Evolutionary conservation across 106 monocot species (phyloP), one percentile per base, ranked within the genome.

Genomic region (Dendrobium chrysotoxum): DNA sequence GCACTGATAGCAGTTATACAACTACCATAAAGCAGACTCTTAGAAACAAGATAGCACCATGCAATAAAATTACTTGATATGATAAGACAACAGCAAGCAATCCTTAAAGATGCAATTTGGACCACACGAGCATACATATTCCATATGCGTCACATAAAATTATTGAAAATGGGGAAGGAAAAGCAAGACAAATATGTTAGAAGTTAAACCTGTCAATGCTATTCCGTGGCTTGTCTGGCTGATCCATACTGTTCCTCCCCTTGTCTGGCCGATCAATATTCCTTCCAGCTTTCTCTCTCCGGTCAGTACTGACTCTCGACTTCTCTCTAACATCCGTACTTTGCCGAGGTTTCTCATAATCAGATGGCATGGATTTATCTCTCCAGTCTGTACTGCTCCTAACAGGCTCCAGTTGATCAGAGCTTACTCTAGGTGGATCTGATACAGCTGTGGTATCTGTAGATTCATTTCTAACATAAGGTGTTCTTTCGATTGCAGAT

Each of bases 221-320:
- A 31, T 46, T 53, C 15, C 77, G 41, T 9, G 50, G 50, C 20
- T 77, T 77, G 8, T 77, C 77, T 11, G 50, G 53, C 28, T 53
- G 77, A 26, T 50, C 77, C 13, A 50, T 17, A 28, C 46, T 53
- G 30, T 7, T 53, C 50, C 53, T 77, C 53, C 13, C 53, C 50
- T 30, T 77, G 0, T 77, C 77, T 6, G 28, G 9, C 46, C 77
- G 8, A 53, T 53, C 77, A n/a, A 26, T 31, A 38, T 66, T 39
- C 70, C 86, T 89, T 25, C 86, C 86, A n/a, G 80, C 54, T 81
- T 85, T 95, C 7, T 90, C 95, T 75, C 76, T 89, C 77, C 53
- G 82, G 30, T 92, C 95, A 13, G 79, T 78, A 28, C 77, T 77
- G 53, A 16, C 28, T 21, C 77, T 77, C 20, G 77, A 77, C 5